Evolutionary conservation across 116 monocot genomes (phyloP).

Genomic region (Phalaenopsis hybrid): DNA sequence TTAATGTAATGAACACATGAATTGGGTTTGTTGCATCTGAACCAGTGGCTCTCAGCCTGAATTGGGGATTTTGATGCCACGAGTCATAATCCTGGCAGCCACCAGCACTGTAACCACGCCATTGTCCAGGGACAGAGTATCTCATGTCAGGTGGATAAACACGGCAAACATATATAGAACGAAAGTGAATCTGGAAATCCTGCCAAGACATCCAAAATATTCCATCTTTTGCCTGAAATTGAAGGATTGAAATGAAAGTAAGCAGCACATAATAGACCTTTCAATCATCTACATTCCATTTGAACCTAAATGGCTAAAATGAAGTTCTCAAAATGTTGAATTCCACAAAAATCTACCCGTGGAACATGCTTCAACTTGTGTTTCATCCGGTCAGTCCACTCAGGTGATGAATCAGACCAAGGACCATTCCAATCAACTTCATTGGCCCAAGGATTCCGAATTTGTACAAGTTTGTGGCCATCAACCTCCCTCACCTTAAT

Average conservation of each 20-base stretch:
- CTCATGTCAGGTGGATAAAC: slow-evolving; percentile 97
- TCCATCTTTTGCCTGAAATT: slow-evolving; percentile 83
- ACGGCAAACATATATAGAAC: slow-evolving; percentile 98
- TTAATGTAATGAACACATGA: slow-evolving; percentile 96
- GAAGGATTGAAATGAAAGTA: slow-evolving; percentile 1
- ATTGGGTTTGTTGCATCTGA: slow-evolving; percentile 66
- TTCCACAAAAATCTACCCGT: slow-evolving; percentile 34
- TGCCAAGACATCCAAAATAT: slow-evolving; percentile 99
- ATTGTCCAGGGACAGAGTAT: slow-evolving; percentile 89
- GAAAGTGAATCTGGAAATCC: slow-evolving; percentile 99
- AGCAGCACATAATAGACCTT: neutral
- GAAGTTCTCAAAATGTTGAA: neutral
- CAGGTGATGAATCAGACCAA: slow-evolving; percentile 95
- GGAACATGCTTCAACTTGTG: slow-evolving; percentile 95
- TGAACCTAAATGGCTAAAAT: neutral
- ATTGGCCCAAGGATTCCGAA: slow-evolving; percentile 99
- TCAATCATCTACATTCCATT: neutral
- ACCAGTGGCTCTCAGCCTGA: slow-evolving; percentile 60
- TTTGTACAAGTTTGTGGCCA: slow-evolving; percentile 98
- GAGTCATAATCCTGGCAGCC: slow-evolving; percentile 99
- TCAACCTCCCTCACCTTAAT: slow-evolving; percentile 88
- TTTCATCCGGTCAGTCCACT: slow-evolving; percentile 98
- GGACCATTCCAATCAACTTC: slow-evolving; percentile 99
- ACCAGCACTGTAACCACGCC: slow-evolving; percentile 95
- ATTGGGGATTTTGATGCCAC: slow-evolving; percentile 99